phyloP scores from a whole-genome alignment of 495 filamentous ascomycete genomes.

The Penicillium chermesinum region DNA sequence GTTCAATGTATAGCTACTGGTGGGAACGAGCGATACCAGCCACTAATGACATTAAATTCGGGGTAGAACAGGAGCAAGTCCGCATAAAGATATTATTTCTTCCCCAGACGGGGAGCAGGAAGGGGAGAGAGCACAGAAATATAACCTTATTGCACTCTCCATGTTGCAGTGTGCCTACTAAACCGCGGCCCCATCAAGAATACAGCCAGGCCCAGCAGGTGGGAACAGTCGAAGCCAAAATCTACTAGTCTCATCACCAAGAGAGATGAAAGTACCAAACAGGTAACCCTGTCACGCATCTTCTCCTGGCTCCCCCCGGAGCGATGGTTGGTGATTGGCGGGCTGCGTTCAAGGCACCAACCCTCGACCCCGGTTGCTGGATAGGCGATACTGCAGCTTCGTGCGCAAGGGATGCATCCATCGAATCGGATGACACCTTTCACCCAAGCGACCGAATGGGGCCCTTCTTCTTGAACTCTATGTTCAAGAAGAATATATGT shows the following conservation, averaged over 20 bases:
- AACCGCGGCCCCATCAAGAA: conserved; percentile 12
- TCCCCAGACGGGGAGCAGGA: background rate
- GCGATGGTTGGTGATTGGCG: conserved; percentile 4
- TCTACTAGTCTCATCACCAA: conserved; percentile 18
- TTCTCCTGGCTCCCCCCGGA: conserved; percentile 22
- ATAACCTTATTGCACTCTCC: background rate
- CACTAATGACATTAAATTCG: background rate
- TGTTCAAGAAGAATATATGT: no score
- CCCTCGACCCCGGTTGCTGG: conserved; percentile 15
- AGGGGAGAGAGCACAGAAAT: background rate
- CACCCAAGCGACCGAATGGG: conserved; percentile 3
- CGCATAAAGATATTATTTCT: background rate
- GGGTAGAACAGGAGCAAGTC: background rate
- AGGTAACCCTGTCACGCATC: conserved; percentile 17
- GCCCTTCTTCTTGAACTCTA: conserved; percentile 1
- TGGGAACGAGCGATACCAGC: background rate
- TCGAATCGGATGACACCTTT: conserved; percentile 8
- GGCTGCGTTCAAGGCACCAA: background rate
- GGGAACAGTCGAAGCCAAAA: conserved; percentile 13
- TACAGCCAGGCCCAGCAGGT: conserved; percentile 6
- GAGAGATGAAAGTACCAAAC: background rate
- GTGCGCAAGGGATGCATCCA: conserved; percentile 19
- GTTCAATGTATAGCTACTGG: background rate
- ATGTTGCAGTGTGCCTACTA: background rate
- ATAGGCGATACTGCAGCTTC: conserved; percentile 12